A percentile compares a stretch with the other conserved stretches of the same genome.
These are phyloP conservation scores for Asterophora lycoperdoides DNA, from an alignment of 768 basidiomycete genomes.

Conservation along the genomic window DNA sequence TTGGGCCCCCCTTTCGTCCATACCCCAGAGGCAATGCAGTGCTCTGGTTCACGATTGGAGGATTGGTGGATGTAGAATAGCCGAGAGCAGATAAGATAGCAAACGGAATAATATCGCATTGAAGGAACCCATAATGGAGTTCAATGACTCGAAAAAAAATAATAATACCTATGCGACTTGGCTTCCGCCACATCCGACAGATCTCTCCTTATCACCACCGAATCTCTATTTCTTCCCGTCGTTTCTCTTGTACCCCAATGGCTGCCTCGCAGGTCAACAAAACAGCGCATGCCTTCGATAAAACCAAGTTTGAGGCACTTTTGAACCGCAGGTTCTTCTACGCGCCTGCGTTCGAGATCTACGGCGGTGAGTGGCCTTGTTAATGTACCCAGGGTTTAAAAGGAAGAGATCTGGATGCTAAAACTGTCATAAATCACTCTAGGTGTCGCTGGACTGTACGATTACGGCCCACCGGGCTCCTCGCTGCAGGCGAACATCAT, in stretches of 20 bases:
- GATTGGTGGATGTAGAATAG: too few relatives aligned
- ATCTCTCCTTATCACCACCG: slow-evolving; percentile 12
- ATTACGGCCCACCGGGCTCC: slow-evolving; percentile 96
- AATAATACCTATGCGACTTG: slow-evolving; percentile 14
- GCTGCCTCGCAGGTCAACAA: slow-evolving; percentile 56
- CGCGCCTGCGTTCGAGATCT: slow-evolving; percentile 98
- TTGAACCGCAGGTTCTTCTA: slow-evolving; percentile 94
- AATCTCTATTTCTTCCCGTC: slow-evolving; percentile 8
- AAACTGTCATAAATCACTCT: not conserved
- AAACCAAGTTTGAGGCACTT: slow-evolving; percentile 75
- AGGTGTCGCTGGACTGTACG: slow-evolving; percentile 98
- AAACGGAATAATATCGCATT: not conserved
- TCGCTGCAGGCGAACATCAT: slow-evolving; percentile 96
- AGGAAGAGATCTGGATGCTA: not conserved
- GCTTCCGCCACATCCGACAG: slow-evolving; percentile 17
- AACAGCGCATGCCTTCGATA: slow-evolving; percentile 83
- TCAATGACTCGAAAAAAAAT: slow-evolving; percentile 13
- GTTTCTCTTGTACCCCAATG: slow-evolving; percentile 15
- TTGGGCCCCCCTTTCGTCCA: too few relatives aligned
- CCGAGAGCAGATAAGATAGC: slow-evolving; percentile 7
- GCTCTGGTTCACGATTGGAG: too few relatives aligned
- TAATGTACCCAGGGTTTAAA: not conserved
- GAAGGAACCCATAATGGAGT: too few relatives aligned
- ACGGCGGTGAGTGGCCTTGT: slow-evolving; percentile 67
- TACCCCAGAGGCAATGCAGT: too few relatives aligned